Conservation (phyloP, 192 early-diverging fungal species). For the Coemansia sp. region DNA sequence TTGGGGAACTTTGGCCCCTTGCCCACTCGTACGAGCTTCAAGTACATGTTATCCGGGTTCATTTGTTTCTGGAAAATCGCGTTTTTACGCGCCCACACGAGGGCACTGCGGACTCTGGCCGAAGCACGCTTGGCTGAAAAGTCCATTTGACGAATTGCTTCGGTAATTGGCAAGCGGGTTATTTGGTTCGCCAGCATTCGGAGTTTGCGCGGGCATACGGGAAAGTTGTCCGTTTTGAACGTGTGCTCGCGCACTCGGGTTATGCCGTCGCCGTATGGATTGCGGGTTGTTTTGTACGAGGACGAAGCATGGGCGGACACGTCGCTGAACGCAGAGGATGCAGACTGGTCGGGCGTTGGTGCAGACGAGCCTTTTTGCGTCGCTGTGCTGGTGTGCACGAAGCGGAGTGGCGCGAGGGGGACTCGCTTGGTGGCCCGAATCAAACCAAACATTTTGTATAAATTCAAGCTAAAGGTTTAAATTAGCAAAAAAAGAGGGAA, state of each 20-base stretch:
- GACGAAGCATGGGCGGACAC: not conserved
- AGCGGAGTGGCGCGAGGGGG: not conserved
- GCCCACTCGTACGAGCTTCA: slow-evolving; percentile 82
- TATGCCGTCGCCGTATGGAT: slow-evolving; percentile 22
- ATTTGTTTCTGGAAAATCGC: slow-evolving; percentile 65
- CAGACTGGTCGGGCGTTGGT: slow-evolving; percentile 10
- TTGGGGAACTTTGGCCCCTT: slow-evolving; percentile 72
- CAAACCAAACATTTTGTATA: not conserved
- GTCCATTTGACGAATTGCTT: slow-evolving; percentile 78
- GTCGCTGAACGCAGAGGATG: slow-evolving; percentile 25
- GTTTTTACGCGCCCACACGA: slow-evolving; percentile 70
- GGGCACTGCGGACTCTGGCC: slow-evolving; percentile 61
- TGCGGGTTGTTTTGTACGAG: slow-evolving; percentile 8
- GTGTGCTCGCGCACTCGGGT: slow-evolving; percentile 24
- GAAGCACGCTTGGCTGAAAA: slow-evolving; percentile 71
- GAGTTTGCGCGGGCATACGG: slow-evolving; percentile 68
- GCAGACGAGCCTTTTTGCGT: too few species aligned
- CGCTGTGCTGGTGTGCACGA: not conserved
- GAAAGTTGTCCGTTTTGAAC: slow-evolving; percentile 65
- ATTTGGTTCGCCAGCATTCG: slow-evolving; percentile 73
- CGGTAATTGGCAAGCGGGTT: slow-evolving; percentile 60
- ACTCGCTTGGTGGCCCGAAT: not conserved
- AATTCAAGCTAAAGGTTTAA: not conserved
- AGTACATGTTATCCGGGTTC: slow-evolving; percentile 60
- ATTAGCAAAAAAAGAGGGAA: not conserved